Evolutionary conservation across 2,329 filamentous ascomycete species (phyloP).

Genomic region (Aspergillus arachidicola): DNA sequence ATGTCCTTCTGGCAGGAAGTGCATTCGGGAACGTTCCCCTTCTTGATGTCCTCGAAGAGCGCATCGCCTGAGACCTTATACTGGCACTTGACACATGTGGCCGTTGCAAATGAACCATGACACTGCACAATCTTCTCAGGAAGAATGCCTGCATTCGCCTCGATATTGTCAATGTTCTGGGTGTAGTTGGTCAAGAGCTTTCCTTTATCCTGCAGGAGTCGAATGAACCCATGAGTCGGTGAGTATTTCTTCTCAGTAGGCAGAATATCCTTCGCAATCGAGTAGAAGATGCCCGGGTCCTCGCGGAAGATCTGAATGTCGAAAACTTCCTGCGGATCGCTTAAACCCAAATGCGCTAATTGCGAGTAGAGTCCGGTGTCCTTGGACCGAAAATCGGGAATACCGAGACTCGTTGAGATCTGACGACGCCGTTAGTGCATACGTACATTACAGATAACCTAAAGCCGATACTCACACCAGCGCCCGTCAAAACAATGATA

Average conservation of each 20-base stretch:
- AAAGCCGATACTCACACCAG: conserved; percentile 58
- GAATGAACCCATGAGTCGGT: conserved; percentile 92
- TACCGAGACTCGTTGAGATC: conserved; percentile 94
- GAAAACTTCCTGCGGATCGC: conserved; percentile 92
- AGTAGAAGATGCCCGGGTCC: conserved; percentile 88
- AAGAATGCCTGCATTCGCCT: conserved; percentile 79
- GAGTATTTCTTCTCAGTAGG: conserved; percentile 79
- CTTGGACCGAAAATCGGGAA: conserved; percentile 95
- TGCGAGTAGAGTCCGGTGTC: conserved; percentile 89
- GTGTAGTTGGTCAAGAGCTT: conserved; percentile 97
- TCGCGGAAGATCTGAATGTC: conserved; percentile 84
- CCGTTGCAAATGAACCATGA: conserved; percentile 93
- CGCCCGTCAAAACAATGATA: conserved; percentile 91
- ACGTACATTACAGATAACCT: not conserved
- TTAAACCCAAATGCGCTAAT: conserved; percentile 73
- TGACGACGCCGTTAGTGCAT: conserved; percentile 23
- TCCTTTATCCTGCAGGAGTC: conserved; percentile 79
- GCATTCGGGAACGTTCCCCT: conserved; percentile 76
- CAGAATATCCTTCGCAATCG: conserved; percentile 85
- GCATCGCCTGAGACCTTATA: conserved; percentile 72
- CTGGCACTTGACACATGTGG: conserved; percentile 81
- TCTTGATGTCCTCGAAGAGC: conserved; percentile 78
- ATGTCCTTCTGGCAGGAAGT: conserved; percentile 66
- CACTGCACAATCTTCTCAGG: conserved; percentile 88
- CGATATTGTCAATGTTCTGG: conserved; percentile 97